Conservation (phyloP, 805 yeast genomes). For the Lachancea lanzarotensis region DNA sequence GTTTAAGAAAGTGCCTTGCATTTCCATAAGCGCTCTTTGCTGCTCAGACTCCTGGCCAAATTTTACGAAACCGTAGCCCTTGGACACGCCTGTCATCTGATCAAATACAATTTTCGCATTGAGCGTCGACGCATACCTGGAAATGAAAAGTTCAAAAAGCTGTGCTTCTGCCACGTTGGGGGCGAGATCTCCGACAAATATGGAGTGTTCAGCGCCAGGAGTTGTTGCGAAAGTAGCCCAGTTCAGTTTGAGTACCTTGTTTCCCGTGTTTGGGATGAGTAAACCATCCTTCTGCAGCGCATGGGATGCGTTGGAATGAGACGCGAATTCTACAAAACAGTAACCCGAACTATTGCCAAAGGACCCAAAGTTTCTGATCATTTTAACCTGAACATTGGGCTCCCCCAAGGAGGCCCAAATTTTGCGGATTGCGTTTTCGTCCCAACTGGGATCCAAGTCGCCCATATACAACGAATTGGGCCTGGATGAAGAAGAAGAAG, state of each 20-base stretch:
- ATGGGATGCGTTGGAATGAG: slow-evolving; percentile 50
- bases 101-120: slow-evolving; percentile 78
- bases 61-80: slow-evolving; percentile 89
- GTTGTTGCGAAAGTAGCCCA: slow-evolving; percentile 51
- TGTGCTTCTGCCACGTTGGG: slow-evolving; percentile 64
- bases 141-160: slow-evolving; percentile 58
- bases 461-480: slow-evolving; percentile 71
- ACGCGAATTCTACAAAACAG: slow-evolving; percentile 73
- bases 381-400: slow-evolving; percentile 49
- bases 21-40: slow-evolving; percentile 64
- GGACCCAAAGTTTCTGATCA: slow-evolving; percentile 44
- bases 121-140: slow-evolving; percentile 64
- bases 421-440: slow-evolving; percentile 56
- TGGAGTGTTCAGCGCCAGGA: slow-evolving; percentile 45
- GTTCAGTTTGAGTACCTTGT: slow-evolving; percentile 59
- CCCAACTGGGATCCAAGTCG: slow-evolving; percentile 80
- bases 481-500: slow-evolving; percentile 2
- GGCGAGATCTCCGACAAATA: slow-evolving; percentile 82
- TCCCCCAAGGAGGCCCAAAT: slow-evolving; percentile 74
- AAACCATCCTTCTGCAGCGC: slow-evolving; percentile 67
- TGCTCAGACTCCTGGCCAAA: slow-evolving; percentile 61
- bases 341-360: slow-evolving; percentile 54
- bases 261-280: slow-evolving; percentile 52
- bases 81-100: slow-evolving; percentile 57
- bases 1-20: slow-evolving; percentile 72